These are phyloP conservation scores for Aspergillus alliaceus DNA, from an alignment of 2,329 filamentous ascomycete genomes.

Conservation along the genomic window DNA sequence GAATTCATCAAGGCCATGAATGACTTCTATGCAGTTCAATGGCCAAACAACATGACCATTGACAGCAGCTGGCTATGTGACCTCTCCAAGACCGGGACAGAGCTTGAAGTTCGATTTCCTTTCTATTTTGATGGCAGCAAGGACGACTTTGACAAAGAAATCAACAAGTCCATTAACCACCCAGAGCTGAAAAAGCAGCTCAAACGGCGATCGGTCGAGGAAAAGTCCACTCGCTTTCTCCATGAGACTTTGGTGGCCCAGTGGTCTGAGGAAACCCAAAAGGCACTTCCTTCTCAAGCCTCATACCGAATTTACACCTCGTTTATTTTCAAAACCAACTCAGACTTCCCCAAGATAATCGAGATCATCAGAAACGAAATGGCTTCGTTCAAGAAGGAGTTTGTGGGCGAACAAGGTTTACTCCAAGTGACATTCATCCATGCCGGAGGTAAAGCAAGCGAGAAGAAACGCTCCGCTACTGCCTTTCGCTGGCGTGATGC, in stretches of 20 bases:
- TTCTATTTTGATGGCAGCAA: neutral
- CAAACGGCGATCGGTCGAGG: neutral
- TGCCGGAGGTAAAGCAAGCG: neutral
- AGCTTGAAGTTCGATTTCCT: neutral
- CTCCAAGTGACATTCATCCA: neutral
- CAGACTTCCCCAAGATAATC: neutral
- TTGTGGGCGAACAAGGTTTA: neutral
- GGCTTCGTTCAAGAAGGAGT: neutral
- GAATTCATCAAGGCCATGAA: neutral
- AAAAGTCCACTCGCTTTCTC: neutral
- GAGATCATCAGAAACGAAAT: neutral
- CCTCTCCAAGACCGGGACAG: neutral
- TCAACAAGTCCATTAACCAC: neutral
- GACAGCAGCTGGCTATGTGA: neutral
- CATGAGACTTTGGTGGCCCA: neutral
- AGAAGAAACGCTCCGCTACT: neutral
- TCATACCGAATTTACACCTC: neutral
- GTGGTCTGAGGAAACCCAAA: neutral
- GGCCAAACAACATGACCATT: neutral
- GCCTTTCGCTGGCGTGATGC: neutral
- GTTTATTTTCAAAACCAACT: neutral
- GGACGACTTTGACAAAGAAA: neutral
- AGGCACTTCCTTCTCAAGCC: neutral
- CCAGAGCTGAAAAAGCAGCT: neutral
- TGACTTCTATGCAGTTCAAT: neutral